A percentile compares a stretch with the other conserved stretches of the same genome.
phyloP scores from a whole-genome alignment of 2,329 filamentous ascomycete species.

The Penicillium sp. region DNA sequence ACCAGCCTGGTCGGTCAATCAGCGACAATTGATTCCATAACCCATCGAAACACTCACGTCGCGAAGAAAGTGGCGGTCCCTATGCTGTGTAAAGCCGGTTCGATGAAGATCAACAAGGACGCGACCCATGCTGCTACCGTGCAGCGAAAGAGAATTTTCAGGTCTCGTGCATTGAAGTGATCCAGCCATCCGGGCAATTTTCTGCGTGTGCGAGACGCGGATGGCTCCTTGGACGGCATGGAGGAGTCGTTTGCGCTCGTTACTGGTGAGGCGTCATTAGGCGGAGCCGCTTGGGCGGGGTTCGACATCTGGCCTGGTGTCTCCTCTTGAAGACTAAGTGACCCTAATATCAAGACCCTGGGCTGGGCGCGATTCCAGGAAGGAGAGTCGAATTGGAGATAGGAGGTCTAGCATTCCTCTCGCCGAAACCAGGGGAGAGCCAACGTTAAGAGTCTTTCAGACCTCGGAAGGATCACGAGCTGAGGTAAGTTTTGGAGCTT shows the following conservation, averaged over 20 bases:
- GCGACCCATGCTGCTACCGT: constrained; percentile 51
- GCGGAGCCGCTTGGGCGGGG: constrained; percentile 9
- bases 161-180: constrained; percentile 52
- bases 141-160: constrained; percentile 53
- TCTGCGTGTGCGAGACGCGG: constrained; percentile 9
- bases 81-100: constrained; percentile 44
- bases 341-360: not conserved
- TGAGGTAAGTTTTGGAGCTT: not conserved
- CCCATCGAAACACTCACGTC: constrained; percentile 20
- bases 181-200: constrained; percentile 37
- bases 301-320: constrained; percentile 13
- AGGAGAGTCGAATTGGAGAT: not conserved
- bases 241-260: constrained; percentile 11
- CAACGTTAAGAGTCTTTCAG: not conserved
- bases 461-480: not conserved
- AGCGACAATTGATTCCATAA: constrained; percentile 9
- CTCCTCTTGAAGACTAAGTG: not conserved
- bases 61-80: constrained; percentile 53
- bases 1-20: constrained; percentile 32
- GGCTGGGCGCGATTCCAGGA: not conserved
- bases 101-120: constrained; percentile 52
- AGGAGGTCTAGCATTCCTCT: not conserved
- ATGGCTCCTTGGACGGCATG: constrained; percentile 6
- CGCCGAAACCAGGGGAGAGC: not conserved
- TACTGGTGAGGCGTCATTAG: constrained; percentile 6